These are phyloP conservation scores for Trifolium subterraneum DNA, from an alignment of 306 rosid genomes.

Conservation along the genomic window DNA sequence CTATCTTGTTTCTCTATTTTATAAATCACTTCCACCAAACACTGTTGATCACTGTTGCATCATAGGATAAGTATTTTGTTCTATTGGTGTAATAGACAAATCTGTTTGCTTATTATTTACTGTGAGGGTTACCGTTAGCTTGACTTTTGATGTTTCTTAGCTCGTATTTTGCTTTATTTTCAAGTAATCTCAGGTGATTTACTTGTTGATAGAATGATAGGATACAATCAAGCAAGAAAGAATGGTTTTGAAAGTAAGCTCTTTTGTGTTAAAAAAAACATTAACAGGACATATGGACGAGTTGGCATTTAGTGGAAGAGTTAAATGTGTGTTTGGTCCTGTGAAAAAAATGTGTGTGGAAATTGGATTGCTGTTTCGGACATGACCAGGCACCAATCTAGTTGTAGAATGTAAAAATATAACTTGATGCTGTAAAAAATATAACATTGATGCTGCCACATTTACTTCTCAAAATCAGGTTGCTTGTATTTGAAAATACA, in stretches of 20 bases:
- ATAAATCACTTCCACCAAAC: neutral
- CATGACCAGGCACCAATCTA: no score
- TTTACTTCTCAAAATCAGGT: no score
- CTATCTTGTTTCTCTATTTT: neutral
- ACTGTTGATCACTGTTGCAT: neutral
- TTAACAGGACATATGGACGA: neutral
- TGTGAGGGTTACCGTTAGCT: neutral
- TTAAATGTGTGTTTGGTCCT: neutral
- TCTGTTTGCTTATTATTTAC: neutral
- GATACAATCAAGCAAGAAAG: neutral
- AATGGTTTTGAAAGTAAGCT: neutral
- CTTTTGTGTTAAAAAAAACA: neutral
- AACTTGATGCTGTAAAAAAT: no score
- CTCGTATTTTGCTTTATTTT: neutral
- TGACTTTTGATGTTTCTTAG: neutral
- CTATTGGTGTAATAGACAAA: neutral
- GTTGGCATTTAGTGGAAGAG: neutral
- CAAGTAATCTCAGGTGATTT: neutral
- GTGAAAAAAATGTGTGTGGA: no score
- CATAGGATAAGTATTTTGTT: neutral
- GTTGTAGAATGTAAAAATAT: no score
- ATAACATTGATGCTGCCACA: no score
- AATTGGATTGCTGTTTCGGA: no score
- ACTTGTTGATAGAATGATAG: neutral
- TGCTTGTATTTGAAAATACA: no score